Evolutionary conservation across 2,329 filamentous ascomycete genomes (phyloP).

Genomic region (Fusarium neocosmosporiellum): DNA sequence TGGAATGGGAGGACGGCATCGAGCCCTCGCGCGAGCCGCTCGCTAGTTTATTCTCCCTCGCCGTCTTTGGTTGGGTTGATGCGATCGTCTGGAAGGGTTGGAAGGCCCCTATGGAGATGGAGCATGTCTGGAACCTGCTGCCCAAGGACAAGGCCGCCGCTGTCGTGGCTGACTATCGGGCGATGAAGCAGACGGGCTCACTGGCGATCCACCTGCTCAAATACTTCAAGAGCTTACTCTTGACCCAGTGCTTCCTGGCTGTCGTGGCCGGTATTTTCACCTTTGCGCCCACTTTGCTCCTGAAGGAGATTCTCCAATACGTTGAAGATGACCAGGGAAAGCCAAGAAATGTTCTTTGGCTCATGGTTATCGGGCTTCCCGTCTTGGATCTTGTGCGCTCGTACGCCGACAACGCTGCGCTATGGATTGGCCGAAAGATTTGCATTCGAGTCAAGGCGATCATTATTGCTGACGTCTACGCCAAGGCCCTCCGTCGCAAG

Average conservation of each 20-base stretch:
- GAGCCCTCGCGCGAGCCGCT: slow-evolving; percentile 88
- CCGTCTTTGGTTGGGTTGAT: slow-evolving; percentile 92
- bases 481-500: slow-evolving; percentile 92
- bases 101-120: slow-evolving; percentile 82
- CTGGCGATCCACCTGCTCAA: slow-evolving; percentile 84
- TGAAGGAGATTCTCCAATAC: slow-evolving; percentile 92
- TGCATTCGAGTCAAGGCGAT: slow-evolving; percentile 94
- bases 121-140: slow-evolving; percentile 91
- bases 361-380: slow-evolving; percentile 92
- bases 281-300: slow-evolving; percentile 89
- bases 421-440: slow-evolving; percentile 94
- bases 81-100: slow-evolving; percentile 90
- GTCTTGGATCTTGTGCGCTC: slow-evolving; percentile 85
- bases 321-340: slow-evolving; percentile 79
- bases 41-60: slow-evolving; percentile 88
- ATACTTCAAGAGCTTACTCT: slow-evolving; percentile 82
- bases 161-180: slow-evolving; percentile 85
- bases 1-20: slow-evolving; percentile 91
- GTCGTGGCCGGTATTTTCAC: slow-evolving; percentile 83
- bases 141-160: slow-evolving; percentile 87
- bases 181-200: slow-evolving; percentile 82
- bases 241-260: slow-evolving; percentile 85
- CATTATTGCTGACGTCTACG: slow-evolving; percentile 97
- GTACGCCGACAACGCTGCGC: slow-evolving; percentile 83
- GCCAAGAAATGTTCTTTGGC: slow-evolving; percentile 90